Base-by-base conservation (phyloP, 805 yeast genomes). In the Candida nitratophila region DNA sequence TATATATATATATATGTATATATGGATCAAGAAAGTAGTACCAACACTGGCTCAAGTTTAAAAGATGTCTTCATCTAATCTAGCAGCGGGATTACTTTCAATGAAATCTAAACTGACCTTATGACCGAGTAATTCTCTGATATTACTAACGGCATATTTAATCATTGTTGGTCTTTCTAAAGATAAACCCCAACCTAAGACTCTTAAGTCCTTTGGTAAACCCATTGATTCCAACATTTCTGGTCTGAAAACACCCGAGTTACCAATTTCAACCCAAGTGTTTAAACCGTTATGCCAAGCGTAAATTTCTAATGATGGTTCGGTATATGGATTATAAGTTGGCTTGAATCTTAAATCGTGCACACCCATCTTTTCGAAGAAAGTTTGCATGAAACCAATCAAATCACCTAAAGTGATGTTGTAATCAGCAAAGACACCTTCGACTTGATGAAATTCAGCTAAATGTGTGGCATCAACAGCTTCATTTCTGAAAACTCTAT, bases 161-260 rank as follows among this genome's bases (percentile, higher is more conserved):
- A 93, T 93, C 99, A 93, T 93, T 29, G 99, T 93, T 51, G 99
- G 99, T 71, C 99, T 83, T 70, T 93, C 99, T 63, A 93, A 76
- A 21, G 96, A 85, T 57, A 93, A 74, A 60, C 99, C 99, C 89
- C 95, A 93, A 50, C 99, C 99, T 53, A 89, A 77, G 12, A 91
- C 98, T 64, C 97, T 78, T 71, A 95, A 68, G 63, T 87, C 85
- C 71, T 83, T 83, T 47, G 99, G 99, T 60, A 93, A 77, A 31
- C 99, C 99, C 98, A 93, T 91, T 38, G 96, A 72, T 70, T 89
- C 96, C 63, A 95, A 76, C 99, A 93, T 93, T 71, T 93, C 99
- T 14, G 99, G 99, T 70, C 99, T 83, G 77, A 93, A 93, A 96
- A 93, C 85, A 66, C 99, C 99, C 17, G 97, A 89, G 75, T 93